phyloP scores from a whole-genome alignment of 2,329 filamentous ascomycete genomes.

The Xylaria multiplex region DNA sequence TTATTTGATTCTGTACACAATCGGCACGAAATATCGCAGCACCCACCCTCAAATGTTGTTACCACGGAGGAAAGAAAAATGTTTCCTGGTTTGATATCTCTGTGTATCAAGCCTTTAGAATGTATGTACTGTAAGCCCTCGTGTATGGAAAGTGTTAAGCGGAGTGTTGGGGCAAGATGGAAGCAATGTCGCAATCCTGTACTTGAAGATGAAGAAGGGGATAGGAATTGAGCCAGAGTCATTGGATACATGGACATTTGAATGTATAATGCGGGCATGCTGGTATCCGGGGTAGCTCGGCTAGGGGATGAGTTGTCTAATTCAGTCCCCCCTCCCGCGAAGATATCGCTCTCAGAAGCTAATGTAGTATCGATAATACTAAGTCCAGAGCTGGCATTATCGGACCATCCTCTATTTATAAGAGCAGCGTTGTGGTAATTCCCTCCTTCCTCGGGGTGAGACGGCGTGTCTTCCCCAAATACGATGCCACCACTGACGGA shows the following conservation, averaged over 20 bases:
- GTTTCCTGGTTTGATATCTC: slow-evolving; percentile 74
- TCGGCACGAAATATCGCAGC: slow-evolving; percentile 44
- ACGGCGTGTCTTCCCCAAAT: slow-evolving; percentile 41
- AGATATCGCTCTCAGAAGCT: slow-evolving; percentile 43
- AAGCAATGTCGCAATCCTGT: slow-evolving; percentile 63
- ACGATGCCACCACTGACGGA: slow-evolving; percentile 37
- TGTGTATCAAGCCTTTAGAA: slow-evolving; percentile 67
- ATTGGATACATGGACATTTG: slow-evolving; percentile 75
- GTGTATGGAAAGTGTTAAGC: slow-evolving; percentile 65
- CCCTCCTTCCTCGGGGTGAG: slow-evolving; percentile 9
- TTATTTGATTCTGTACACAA: slow-evolving; percentile 31
- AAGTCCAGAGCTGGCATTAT: slow-evolving; percentile 50
- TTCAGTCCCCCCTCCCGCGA: slow-evolving; percentile 44
- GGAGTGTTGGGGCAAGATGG: slow-evolving; percentile 67
- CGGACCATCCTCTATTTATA: slow-evolving; percentile 46
- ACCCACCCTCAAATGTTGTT: slow-evolving; percentile 40
- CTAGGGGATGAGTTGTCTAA: slow-evolving; percentile 49
- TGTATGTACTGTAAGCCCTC: slow-evolving; percentile 73
- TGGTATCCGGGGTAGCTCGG: slow-evolving; percentile 40
- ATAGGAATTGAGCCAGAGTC: slow-evolving; percentile 63
- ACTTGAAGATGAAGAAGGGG: slow-evolving; percentile 44
- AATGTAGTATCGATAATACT: slow-evolving; percentile 42
- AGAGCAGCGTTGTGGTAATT: slow-evolving; percentile 2
- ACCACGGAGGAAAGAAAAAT: slow-evolving; percentile 67
- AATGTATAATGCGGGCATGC: slow-evolving; percentile 66